Percentiles rank a stretch among this genome's conserved stretches.
These are phyloP conservation scores for Penicillium hordei DNA, from an alignment of 2,329 filamentous ascomycete species.

Conservation along the genomic window DNA sequence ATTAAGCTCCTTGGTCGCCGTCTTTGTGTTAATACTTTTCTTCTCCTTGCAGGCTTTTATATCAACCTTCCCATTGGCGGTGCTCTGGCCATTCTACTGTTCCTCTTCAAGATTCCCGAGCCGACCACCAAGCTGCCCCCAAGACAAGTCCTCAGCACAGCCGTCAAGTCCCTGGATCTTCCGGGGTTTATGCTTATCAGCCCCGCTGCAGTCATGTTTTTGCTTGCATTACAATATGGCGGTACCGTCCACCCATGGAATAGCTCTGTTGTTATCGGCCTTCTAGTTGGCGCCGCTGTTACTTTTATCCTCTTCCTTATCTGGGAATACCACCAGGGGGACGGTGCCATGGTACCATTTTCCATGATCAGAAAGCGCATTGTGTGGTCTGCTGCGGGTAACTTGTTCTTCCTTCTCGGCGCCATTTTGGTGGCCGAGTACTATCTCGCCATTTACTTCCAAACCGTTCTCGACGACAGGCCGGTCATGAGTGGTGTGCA, in stretches of 20 bases:
- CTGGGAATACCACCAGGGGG: constrained; percentile 41
- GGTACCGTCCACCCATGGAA: constrained; percentile 41
- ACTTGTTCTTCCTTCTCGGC: constrained; percentile 18
- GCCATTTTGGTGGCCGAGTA: constrained; percentile 32
- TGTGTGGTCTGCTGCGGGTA: constrained; percentile 22
- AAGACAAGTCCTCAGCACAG: not conserved
- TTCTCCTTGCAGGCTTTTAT: constrained; percentile 32
- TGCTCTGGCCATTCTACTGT: constrained; percentile 29
- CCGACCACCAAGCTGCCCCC: not conserved
- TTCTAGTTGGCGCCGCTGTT: constrained; percentile 44
- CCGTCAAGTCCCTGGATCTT: constrained; percentile 17
- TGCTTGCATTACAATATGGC: constrained; percentile 51
- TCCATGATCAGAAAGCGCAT: constrained; percentile 41
- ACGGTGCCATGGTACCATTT: constrained; percentile 43
- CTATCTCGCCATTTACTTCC: constrained; percentile 53
- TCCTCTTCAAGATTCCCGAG: constrained; percentile 20
- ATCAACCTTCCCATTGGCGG: constrained; percentile 43
- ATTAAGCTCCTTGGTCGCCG: too few relatives aligned
- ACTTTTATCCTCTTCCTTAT: constrained; percentile 38
- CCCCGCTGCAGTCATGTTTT: constrained; percentile 40
- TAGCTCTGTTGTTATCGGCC: constrained; percentile 44
- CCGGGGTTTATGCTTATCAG: constrained; percentile 17
- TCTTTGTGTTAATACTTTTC: not conserved
- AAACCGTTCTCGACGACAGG: constrained; percentile 35
- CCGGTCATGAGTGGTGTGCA: constrained; percentile 27